Conservation (phyloP, 495 filamentous ascomycete species). For the Neurospora sp. region DNA sequence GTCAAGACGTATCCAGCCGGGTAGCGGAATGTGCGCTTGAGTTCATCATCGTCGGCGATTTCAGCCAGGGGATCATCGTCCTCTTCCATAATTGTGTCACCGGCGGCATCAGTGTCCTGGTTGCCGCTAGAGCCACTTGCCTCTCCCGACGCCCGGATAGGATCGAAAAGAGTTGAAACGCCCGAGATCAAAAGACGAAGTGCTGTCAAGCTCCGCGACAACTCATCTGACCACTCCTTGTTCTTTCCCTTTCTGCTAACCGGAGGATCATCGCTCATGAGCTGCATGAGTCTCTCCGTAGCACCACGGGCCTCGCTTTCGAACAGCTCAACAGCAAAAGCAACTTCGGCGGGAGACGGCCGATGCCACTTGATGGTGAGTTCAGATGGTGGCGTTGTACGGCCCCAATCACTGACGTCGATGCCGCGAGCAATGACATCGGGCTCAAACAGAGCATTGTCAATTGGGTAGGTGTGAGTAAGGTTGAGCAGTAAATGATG, state of each 20-base stretch:
- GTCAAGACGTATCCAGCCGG: constrained; percentile 75
- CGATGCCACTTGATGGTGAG: constrained; percentile 88
- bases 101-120: constrained; percentile 29
- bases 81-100: constrained; percentile 43
- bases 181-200: constrained; percentile 80
- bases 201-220: constrained; percentile 78
- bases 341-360: constrained; percentile 64
- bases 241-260: constrained; percentile 89
- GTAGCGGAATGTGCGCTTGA: constrained; percentile 74
- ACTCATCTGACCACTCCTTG: constrained; percentile 97
- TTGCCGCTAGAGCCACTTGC: constrained; percentile 24
- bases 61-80: constrained; percentile 54
- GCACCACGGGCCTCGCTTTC: constrained; percentile 60
- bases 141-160: constrained; percentile 52
- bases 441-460: constrained; percentile 76
- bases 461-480: constrained; percentile 84
- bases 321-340: constrained; percentile 83
- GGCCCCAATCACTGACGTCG: constrained; percentile 70
- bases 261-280: constrained; percentile 72
- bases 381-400: constrained; percentile 53
- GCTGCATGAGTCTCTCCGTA: constrained; percentile 48
- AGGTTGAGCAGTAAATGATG: constrained; percentile 98
- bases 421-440: constrained; percentile 41
- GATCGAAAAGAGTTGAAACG: constrained; percentile 78
- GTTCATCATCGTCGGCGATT: constrained; percentile 71